Conservation (phyloP, 148 eudicot species). For the Nyssa sinensis region DNA sequence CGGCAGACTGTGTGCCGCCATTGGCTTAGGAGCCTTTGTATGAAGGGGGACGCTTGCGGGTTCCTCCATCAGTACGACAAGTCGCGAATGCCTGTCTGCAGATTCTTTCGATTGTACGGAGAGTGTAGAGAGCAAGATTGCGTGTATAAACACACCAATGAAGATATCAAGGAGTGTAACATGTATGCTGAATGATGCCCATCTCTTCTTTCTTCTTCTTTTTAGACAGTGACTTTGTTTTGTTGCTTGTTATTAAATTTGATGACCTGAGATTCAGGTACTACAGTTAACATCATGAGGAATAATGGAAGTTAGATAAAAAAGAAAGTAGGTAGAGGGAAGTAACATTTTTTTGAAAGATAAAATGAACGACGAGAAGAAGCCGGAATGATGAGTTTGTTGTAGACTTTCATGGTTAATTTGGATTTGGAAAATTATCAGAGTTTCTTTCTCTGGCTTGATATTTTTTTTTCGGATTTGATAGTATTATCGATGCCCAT, state of each 20-base stretch:
- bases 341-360: too few relatives aligned
- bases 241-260: not conserved
- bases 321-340: too few relatives aligned
- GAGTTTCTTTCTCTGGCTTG: too few relatives aligned
- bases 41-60: conserved; percentile 99
- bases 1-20: conserved; percentile 97
- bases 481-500: not conserved
- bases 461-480: too few relatives aligned
- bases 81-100: conserved; percentile 88
- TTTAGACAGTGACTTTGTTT: not conserved
- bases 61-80: conserved; percentile 96
- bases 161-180: conserved; percentile 95
- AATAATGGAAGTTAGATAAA: too few relatives aligned
- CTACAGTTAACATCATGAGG: not conserved
- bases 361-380: too few relatives aligned
- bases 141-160: conserved; percentile 93
- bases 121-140: conserved; percentile 97
- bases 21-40: conserved; percentile 92
- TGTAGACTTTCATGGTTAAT: not conserved
- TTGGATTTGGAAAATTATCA: too few relatives aligned
- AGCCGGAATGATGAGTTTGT: not conserved
- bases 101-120: conserved; percentile 78
- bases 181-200: conserved; percentile 45
- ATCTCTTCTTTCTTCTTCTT: not conserved
- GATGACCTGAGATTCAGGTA: not conserved